Evolutionary conservation across 768 basidiomycete genomes (phyloP), one percentile per base, ranked within the genome.

Genomic region (Dioszegia aurantiaca): DNA sequence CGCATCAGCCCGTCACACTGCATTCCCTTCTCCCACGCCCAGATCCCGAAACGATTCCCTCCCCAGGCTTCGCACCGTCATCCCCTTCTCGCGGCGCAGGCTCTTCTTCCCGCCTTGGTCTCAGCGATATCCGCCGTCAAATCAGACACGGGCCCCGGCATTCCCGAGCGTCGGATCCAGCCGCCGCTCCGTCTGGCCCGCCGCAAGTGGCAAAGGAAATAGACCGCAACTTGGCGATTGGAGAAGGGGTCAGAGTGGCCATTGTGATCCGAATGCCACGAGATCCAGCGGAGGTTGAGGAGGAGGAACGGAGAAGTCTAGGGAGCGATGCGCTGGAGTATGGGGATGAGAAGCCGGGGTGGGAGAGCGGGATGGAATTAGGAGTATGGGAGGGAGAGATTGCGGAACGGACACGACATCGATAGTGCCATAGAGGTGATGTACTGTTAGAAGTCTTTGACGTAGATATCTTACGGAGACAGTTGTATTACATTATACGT

Each of bases 291-390:
- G 36, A 47, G 55, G 39, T 39, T 23, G 11, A 41, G 44, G 21
- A 45, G 23, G 39, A 52, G 19, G 19, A 48, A 27, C 19, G 41
- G 43, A 30, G 40, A n/a, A 39, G 41, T 8, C 17, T 21, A 26
- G 37, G 16, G n/a, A 58, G 55, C 23, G 48, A 58, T 37, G 64
- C 58, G 4, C 33, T 56, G 59, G 11, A 62, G 59, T 23, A 65
- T 31, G 64, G 55, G 14, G 62, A 58, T 14, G 65, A 61, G 31
- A 58, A 39, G 39, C 37, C 61, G 1, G 70, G 64, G 0, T 72
- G 70, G 70, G 61, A 69, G 41, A 28, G 41, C n/a, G 66, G 70
- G 11, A 72, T 72, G 70, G 70, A 69, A 41, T 31, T 72, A 33
- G 70, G 68, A 17, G 60, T 72, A 4, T 72, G 70, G 70, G 58